Base-by-base conservation (phyloP, 2,329 filamentous ascomycete genomes). In the Ophiocordyceps camponoti-saundersi region DNA sequence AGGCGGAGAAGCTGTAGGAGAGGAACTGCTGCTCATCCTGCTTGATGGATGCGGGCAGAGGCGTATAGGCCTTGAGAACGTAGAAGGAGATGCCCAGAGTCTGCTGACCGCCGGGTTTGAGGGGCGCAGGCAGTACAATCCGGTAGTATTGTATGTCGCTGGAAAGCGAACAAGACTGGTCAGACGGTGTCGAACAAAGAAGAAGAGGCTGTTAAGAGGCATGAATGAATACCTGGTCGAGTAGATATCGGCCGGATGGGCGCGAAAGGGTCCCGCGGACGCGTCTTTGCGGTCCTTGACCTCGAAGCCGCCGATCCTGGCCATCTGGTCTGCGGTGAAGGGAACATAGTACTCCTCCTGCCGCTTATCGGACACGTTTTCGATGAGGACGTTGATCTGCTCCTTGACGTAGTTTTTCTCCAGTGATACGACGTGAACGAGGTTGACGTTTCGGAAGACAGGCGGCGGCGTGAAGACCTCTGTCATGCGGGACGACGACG, bases 381-480 rank as follows among this genome's bases (percentile, higher is more conserved):
- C 84, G 52, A 98, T 79, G 46, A 94, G 73, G n/a, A 95, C 82
- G 66, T 96, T 95, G 72, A 95, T 79, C 15, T 81, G 83, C 66
- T 96, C 90, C 60, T 88, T 82, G 47, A 81, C 80, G 59, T 92
- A 96, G 55, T 80, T 85, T 72, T 95, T 96, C 66, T 96, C 90
- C 49, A 95, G 67, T 54, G 94, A 95, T 59, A 93, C 82, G 53
- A 84, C 81, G 57, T 92, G 85, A 46, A 96, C 83, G 29, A 96
- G 67, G 63, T 98, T 96, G 65, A 75, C 75, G 66, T 98, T 95
- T 69, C 89, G 87, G 71, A 95, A 98, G 54, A 89, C 85, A 61
- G 87, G 85, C 15, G 89, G 83, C 47, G 90, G 88, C 64, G 77
- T 82, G 70, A 95, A 95, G 51, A 73, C 72, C 55, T 75, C 64